Evolutionary conservation across 805 yeast genomes (phyloP).

Genomic region (Zygoascus bituminiphila): DNA sequence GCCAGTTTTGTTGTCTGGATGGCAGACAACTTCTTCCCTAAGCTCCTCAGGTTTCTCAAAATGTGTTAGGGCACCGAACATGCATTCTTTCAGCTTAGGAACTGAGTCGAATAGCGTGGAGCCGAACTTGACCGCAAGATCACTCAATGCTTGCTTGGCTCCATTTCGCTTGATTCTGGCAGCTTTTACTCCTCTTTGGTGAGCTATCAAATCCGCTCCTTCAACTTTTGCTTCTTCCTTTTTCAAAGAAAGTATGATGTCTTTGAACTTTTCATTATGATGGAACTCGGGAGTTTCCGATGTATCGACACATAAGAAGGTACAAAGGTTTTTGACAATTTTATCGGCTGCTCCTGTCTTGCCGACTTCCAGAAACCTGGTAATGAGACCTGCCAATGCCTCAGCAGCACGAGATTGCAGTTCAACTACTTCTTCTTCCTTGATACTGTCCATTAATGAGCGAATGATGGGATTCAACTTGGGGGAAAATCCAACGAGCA

Average conservation of each 20-base stretch:
- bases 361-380: constrained; percentile 45
- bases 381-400: constrained; percentile 57
- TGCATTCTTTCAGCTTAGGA: constrained; percentile 56
- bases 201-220: constrained; percentile 50
- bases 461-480: constrained; percentile 85
- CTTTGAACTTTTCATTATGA: constrained; percentile 47
- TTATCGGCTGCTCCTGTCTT: constrained; percentile 79
- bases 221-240: constrained; percentile 68
- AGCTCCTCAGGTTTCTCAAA: constrained; percentile 29
- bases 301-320: constrained; percentile 90
- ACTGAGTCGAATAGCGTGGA: constrained; percentile 47
- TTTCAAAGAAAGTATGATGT: constrained; percentile 59
- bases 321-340: constrained; percentile 82
- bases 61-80: constrained; percentile 56
- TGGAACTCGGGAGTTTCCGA: constrained; percentile 90
- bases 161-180: constrained; percentile 83
- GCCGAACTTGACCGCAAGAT: constrained; percentile 46
- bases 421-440: constrained; percentile 56
- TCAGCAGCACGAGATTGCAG: constrained; percentile 66
- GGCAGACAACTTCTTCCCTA: constrained; percentile 17
- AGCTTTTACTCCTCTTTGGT: constrained; percentile 56
- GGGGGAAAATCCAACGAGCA: constrained; percentile 54
- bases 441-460: constrained; percentile 86
- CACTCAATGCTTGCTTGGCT: constrained; percentile 61
- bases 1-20: constrained; percentile 43